Base-by-base conservation (phyloP, 805 yeast species). In the Metschnikowia gelsemii region DNA sequence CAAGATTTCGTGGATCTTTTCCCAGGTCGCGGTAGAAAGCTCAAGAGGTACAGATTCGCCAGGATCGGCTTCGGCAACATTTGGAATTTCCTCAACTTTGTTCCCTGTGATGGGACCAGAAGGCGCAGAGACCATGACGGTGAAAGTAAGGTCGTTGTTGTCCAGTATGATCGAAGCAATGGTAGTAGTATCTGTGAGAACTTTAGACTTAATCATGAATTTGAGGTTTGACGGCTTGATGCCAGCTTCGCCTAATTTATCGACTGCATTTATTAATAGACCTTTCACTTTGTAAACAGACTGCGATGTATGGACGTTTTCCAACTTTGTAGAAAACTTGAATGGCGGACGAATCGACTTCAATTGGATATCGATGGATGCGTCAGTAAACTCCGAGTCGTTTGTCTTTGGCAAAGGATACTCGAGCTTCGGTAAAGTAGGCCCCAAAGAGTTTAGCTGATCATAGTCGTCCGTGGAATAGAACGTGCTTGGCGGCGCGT, bases 281-380 rank as follows among this genome's bases (percentile, higher is more conserved):
- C 57, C 34, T 50, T 76, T 77, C 32, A 73, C 51, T 27, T 65
- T 60, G 52, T 64, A 66, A 8, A 71, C 57, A 5, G 72, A 62
- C 13, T 43, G 61, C 27, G 56, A 61, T 17, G 23, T 51, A 3
- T 56, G 47, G 25, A 55, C 65, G 40, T 36, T 52, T 5, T 27
- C 28, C 40, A 70, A 49, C 27, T 46, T 58, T 4, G 56, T 46
- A 27, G 64, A 58, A 60, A 86, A 84, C 56, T 81, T 85, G 55
- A 50, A 62, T 5, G 95, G 95, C 4, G 83, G 77, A 52, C 81
- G 79, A 40, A 87, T 75, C 22, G 90, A 83, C 60, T 82, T 83
- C 57, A 87, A 70, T 16, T 57, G 49, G 37, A 72, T 52, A 17
- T 50, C 55, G 41, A 66, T 51, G 34, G 47, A 14, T 6, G 40